These are phyloP conservation scores for Neurospora sp. DNA, from an alignment of 495 filamentous ascomycete genomes.

Conservation along the genomic window DNA sequence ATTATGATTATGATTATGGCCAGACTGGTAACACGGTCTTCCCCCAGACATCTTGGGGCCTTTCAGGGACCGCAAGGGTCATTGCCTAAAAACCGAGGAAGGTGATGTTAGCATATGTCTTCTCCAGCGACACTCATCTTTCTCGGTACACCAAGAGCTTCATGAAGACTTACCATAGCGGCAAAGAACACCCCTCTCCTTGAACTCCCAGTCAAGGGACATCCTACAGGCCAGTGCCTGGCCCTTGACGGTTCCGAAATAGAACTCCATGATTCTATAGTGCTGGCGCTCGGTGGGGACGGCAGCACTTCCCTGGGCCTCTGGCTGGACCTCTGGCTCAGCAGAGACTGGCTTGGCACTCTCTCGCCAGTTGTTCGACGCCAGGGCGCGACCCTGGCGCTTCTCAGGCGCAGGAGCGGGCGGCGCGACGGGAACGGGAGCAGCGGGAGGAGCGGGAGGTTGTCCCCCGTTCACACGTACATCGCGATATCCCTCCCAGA, in stretches of 20 bases:
- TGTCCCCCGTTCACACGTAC: too few relatives aligned
- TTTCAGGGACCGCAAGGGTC: not conserved
- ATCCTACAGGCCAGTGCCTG: conserved; percentile 31
- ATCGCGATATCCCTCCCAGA: not conserved
- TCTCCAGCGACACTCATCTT: too few relatives aligned
- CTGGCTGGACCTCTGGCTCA: accelerated
- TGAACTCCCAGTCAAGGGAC: conserved; percentile 23
- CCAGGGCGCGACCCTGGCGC: not conserved
- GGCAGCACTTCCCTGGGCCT: not conserved
- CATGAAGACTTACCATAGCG: conserved; percentile 13
- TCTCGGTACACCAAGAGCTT: not conserved
- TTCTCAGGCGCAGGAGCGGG: not conserved
- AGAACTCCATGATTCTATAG: conserved; percentile 16
- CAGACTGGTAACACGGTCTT: too few relatives aligned
- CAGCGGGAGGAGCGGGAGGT: conserved; percentile 8
- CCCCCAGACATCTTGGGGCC: too few relatives aligned
- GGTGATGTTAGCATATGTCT: not conserved
- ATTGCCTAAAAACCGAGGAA: not conserved
- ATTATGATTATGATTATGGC: too few relatives aligned
- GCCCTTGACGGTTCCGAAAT: conserved; percentile 34
- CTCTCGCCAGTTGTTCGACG: not conserved
- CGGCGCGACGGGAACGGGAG: not conserved
- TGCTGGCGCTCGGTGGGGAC: accelerated
- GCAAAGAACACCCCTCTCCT: conserved; percentile 13
- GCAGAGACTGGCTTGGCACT: accelerated